Percentiles rank a stretch among this genome's conserved stretches.
Conservation (phyloP, 108 stramenopile genomes). For the Fistulifera pelliculosa region DNA sequence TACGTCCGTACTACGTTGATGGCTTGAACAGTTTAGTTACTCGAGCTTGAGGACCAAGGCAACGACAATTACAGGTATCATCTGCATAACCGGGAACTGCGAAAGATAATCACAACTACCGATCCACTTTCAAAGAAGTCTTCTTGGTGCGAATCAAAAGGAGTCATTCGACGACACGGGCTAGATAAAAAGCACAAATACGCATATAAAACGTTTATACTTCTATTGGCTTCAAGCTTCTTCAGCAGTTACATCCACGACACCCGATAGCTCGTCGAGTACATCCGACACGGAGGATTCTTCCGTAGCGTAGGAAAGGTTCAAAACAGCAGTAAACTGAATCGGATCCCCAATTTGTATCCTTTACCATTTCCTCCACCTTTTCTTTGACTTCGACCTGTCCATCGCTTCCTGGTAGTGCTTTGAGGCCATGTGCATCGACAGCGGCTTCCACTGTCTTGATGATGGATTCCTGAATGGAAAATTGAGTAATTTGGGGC, state of each 20-base stretch:
- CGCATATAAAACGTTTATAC: too few relatives aligned
- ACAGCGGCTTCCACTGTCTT: slow-evolving; percentile 62
- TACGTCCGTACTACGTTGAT: too few relatives aligned
- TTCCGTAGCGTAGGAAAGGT: slow-evolving; percentile 47
- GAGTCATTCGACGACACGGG: too few relatives aligned
- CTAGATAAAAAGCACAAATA: too few relatives aligned
- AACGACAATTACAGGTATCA: too few relatives aligned
- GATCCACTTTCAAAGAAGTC: too few relatives aligned
- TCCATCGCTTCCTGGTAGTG: slow-evolving; percentile 35
- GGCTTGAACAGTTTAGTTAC: too few relatives aligned
- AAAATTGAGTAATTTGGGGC: slow-evolving; percentile 72
- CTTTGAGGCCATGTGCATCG: slow-evolving; percentile 72
- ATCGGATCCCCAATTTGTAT: slow-evolving; percentile 58
- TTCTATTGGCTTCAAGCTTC: background rate
- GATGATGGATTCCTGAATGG: slow-evolving; percentile 71
- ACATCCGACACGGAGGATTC: background rate
- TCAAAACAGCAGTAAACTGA: slow-evolving; percentile 67
- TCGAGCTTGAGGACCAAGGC: too few relatives aligned
- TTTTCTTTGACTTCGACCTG: slow-evolving; percentile 66
- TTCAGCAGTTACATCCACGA: slow-evolving; percentile 14
- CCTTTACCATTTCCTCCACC: slow-evolving; percentile 60
- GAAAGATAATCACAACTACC: too few relatives aligned
- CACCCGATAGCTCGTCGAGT: background rate
- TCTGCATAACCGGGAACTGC: too few relatives aligned
- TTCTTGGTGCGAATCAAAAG: too few relatives aligned